Conservation (phyloP, 371 early-diverging fungal species). For the Mortierella sp. region DNA sequence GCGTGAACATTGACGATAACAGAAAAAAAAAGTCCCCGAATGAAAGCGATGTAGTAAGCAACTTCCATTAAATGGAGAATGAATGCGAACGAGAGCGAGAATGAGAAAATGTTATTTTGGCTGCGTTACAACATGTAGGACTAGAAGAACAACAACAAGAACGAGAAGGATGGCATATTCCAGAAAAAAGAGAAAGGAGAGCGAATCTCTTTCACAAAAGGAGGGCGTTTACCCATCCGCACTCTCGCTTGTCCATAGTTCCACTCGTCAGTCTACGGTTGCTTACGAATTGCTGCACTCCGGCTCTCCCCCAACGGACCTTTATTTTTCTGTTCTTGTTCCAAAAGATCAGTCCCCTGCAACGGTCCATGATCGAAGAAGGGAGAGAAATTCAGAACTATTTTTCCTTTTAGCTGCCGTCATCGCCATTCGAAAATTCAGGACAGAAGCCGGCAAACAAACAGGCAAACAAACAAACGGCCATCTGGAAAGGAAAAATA, state of each 20-base stretch:
- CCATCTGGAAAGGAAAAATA: not conserved
- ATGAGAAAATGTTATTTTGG: not conserved
- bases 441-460: not conserved
- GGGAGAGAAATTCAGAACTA: not conserved
- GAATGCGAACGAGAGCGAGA: not conserved
- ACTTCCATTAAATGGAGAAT: not conserved
- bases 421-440: not conserved
- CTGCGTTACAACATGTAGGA: not conserved
- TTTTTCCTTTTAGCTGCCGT: not conserved
- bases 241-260: not conserved
- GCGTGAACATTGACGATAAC: not conserved
- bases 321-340: not conserved
- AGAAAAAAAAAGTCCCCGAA: not conserved
- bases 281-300: not conserved
- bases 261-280: not conserved
- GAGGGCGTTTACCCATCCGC: not conserved
- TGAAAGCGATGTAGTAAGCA: not conserved
- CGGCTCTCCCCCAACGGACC: not conserved
- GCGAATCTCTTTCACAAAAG: not conserved
- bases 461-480: not conserved
- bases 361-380: conserved; percentile 10
- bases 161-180: not conserved
- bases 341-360: not conserved
- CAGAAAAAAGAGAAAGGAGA: not conserved
- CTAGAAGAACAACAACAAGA: not conserved